Evolutionary conservation across 2,329 filamentous ascomycete species (phyloP).

Genomic region (Pestalotiopsis sp.): DNA sequence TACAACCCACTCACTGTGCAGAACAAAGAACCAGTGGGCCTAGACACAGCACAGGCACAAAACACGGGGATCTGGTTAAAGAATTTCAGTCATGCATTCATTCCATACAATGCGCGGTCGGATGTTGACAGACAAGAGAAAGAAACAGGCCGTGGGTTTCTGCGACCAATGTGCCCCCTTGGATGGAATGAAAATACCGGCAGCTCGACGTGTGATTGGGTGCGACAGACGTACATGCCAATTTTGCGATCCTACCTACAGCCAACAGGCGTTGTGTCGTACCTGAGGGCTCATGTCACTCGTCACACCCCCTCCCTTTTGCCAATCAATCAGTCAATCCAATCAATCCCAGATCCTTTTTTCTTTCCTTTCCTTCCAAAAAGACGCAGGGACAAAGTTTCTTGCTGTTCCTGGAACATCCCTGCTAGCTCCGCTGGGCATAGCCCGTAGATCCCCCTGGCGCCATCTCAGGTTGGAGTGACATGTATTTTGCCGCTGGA

Average conservation of each 20-base stretch:
- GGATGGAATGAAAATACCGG: neutral
- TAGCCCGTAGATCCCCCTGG: constrained; percentile 13
- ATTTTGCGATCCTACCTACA: neutral
- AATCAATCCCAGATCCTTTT: neutral
- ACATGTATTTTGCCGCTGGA: neutral
- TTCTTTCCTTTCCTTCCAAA: neutral
- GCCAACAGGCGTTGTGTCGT: too few species aligned
- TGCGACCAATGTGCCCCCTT: neutral
- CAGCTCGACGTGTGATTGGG: neutral
- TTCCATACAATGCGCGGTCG: neutral
- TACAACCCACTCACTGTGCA: neutral
- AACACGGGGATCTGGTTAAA: neutral
- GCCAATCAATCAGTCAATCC: neutral
- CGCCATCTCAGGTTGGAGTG: constrained; percentile 10
- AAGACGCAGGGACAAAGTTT: neutral
- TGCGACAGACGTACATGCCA: neutral
- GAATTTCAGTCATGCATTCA: neutral
- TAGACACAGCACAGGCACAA: neutral
- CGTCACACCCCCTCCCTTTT: neutral
- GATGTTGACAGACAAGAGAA: neutral
- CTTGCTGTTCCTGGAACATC: neutral
- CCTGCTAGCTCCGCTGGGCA: constrained; percentile 1
- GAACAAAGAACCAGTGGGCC: neutral
- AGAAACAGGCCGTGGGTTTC: neutral
- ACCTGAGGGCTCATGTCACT: neutral